Evolutionary conservation across 1,284 basidiomycete genomes (phyloP).

Genomic region (Athelia psychrophila): DNA sequence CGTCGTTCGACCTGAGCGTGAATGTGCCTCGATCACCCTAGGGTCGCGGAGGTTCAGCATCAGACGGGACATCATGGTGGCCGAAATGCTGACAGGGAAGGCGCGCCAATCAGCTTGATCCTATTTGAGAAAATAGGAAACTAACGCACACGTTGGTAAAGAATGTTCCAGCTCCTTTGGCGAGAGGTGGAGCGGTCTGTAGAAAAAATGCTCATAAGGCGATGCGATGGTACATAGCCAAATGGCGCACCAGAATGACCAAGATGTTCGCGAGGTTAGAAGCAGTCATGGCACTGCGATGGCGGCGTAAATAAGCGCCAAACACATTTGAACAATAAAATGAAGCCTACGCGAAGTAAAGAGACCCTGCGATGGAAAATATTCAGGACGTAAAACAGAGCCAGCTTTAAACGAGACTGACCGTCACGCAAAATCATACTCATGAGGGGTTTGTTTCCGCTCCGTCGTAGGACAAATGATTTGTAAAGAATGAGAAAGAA

Average conservation of each 20-base stretch:
- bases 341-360: neutral
- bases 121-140: too few species aligned
- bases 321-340: neutral
- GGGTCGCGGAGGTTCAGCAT: constrained; percentile 30
- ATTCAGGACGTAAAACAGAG: neutral
- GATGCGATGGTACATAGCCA: too few species aligned
- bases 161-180: neutral
- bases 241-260: neutral
- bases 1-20: too few species aligned
- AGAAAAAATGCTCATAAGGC: neutral
- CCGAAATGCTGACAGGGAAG: constrained; percentile 31
- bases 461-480: neutral
- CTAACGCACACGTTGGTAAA: too few species aligned
- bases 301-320: constrained; percentile 22
- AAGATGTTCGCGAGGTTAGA: constrained; percentile 17
- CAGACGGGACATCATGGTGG: constrained; percentile 35
- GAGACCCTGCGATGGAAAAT: neutral
- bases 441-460: neutral
- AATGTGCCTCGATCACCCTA: too few species aligned
- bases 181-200: neutral
- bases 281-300: constrained; percentile 5
- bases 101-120: too few species aligned
- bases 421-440: neutral
- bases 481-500: neutral
- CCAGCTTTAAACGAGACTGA: neutral